phyloP scores from a whole-genome alignment of 2,329 filamentous ascomycete species.

The Neurospora crassa region DNA sequence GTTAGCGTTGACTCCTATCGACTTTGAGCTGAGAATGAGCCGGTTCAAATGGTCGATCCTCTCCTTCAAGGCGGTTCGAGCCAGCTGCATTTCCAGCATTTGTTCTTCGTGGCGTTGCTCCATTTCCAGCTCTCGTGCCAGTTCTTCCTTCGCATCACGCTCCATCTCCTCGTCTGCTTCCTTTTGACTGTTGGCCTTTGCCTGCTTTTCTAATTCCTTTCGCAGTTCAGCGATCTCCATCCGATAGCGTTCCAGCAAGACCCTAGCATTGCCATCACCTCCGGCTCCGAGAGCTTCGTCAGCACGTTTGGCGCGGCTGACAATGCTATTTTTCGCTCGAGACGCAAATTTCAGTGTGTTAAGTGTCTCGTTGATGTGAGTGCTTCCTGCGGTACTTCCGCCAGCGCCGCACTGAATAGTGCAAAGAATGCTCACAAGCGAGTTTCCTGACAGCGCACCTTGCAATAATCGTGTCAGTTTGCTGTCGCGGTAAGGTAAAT shows the following conservation, averaged over 20 bases:
- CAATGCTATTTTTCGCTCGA: constrained; percentile 93
- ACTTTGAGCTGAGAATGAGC: constrained; percentile 90
- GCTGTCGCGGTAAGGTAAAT: constrained; percentile 93
- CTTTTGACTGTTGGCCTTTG: constrained; percentile 54
- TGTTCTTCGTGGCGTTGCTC: constrained; percentile 89
- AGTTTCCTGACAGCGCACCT: constrained; percentile 84
- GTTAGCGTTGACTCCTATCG: constrained; percentile 79
- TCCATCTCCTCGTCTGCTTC: constrained; percentile 54
- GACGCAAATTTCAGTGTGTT: constrained; percentile 97
- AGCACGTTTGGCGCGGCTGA: constrained; percentile 91
- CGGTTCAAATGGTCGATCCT: constrained; percentile 95
- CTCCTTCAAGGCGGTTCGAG: constrained; percentile 90
- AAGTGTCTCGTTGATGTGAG: constrained; percentile 77
- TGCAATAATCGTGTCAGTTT: constrained; percentile 91
- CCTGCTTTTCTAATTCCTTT: constrained; percentile 73
- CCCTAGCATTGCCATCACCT: constrained; percentile 77
- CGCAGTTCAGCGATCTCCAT: constrained; percentile 83
- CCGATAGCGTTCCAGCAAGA: constrained; percentile 84
- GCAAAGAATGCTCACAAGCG: constrained; percentile 92
- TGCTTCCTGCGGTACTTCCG: constrained; percentile 62
- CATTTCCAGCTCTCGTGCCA: constrained; percentile 66
- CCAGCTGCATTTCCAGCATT: constrained; percentile 96
- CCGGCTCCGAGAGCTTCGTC: constrained; percentile 76
- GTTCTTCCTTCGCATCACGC: constrained; percentile 61
- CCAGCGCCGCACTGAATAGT: constrained; percentile 84